phyloP scores from a whole-genome alignment of 148 eudicot species.

The Persicaria tinctoria region DNA sequence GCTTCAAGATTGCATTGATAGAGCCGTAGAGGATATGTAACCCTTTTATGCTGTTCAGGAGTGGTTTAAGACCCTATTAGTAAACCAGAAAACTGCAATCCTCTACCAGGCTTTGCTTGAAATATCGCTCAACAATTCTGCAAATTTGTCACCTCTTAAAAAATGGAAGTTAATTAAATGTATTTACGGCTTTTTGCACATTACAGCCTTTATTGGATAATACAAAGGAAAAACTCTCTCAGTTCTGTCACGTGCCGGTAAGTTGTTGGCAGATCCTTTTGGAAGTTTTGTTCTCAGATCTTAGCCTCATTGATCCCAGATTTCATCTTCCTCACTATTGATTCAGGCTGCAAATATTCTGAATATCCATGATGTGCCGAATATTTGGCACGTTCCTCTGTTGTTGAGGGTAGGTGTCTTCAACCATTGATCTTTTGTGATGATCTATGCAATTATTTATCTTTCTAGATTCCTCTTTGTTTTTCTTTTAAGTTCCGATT shows the following conservation, averaged over 20 bases:
- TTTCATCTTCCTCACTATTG: constrained; percentile 7
- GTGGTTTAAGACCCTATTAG: too few species aligned
- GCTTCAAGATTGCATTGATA: not conserved
- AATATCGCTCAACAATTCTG: not conserved
- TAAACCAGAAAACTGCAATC: too few species aligned
- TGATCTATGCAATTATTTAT: not conserved
- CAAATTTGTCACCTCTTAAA: not conserved
- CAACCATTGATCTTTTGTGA: not conserved
- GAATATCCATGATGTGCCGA: constrained; percentile 90
- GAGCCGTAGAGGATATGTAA: not conserved
- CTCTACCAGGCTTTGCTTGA: too few species aligned
- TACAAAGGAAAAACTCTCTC: constrained; percentile 88
- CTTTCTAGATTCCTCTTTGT: not conserved
- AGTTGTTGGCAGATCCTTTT: constrained; percentile 15
- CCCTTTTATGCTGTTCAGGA: not conserved
- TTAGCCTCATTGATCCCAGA: not conserved
- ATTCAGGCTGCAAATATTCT: constrained; percentile 75
- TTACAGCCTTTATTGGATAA: constrained; percentile 81
- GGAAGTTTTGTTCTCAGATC: not conserved
- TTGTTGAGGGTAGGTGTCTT: constrained; percentile 57
- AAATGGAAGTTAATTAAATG: too few species aligned
- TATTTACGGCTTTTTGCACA: too few species aligned
- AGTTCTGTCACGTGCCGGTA: constrained; percentile 97
- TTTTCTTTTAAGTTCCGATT: not conserved
- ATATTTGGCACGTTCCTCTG: constrained; percentile 97